phyloP scores from a whole-genome alignment of 2,329 filamentous ascomycete species.

The Rugonectria rugulosa region DNA sequence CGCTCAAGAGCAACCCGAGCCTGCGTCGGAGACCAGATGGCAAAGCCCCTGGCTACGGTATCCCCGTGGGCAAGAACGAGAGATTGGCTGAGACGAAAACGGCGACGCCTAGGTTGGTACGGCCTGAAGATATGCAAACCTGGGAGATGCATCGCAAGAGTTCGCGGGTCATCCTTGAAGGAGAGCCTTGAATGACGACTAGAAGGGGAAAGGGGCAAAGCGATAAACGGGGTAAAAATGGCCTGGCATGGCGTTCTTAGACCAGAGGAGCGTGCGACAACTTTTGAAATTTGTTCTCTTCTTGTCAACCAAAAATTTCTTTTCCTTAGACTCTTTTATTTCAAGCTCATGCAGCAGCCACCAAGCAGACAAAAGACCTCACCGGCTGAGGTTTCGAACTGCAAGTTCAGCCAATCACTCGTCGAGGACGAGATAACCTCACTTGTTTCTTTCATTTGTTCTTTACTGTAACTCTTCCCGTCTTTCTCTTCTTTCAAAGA shows the following conservation, averaged over 20 bases:
- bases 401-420: constrained; percentile 2
- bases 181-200: constrained; percentile 28
- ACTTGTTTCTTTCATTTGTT: constrained; percentile 4
- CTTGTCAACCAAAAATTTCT: not conserved
- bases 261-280: not conserved
- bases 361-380: constrained; percentile 12
- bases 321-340: constrained; percentile 4
- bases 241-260: not conserved
- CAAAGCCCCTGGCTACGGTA: constrained; percentile 12
- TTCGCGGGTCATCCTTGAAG: constrained; percentile 57
- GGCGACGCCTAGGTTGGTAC: constrained; percentile 57
- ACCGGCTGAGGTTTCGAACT: constrained; percentile 12
- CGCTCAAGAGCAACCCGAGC: constrained; percentile 51
- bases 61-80: constrained; percentile 39
- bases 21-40: constrained; percentile 30
- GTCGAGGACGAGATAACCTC: not conserved
- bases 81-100: constrained; percentile 48
- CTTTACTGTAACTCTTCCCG: too few relatives aligned
- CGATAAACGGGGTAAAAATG: not conserved
- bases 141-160: constrained; percentile 61
- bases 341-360: constrained; percentile 1
- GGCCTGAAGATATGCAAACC: constrained; percentile 43
- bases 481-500: too few relatives aligned
- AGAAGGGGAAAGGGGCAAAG: too few relatives aligned
- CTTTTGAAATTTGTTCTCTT: not conserved